phyloP scores from a whole-genome alignment of 352 stramenopile genomes.

The Phytophthora fragariae region DNA sequence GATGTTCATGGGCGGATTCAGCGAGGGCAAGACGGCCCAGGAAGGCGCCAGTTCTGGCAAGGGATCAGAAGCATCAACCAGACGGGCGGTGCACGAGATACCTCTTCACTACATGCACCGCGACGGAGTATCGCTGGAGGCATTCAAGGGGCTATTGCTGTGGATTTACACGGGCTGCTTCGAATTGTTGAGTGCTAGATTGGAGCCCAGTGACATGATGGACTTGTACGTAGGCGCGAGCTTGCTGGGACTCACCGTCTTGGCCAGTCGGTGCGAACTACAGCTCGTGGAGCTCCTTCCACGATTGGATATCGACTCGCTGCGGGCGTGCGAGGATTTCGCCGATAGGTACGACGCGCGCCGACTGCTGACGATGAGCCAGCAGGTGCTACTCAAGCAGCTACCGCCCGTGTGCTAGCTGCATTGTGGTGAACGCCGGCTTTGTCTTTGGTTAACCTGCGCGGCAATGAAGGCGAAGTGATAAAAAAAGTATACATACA shows the following conservation, averaged over 20 bases:
- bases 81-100: constrained; percentile 53
- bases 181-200: constrained; percentile 38
- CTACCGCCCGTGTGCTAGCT: constrained; percentile 19
- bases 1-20: constrained; percentile 86
- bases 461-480: neutral
- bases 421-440: neutral
- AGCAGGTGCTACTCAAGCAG: constrained; percentile 43
- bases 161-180: constrained; percentile 84
- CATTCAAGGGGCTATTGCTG: constrained; percentile 66
- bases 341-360: constrained; percentile 65
- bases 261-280: constrained; percentile 70
- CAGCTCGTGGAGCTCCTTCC: constrained; percentile 62
- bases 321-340: constrained; percentile 71
- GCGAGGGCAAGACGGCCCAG: constrained; percentile 53
- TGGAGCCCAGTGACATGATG: constrained; percentile 74
- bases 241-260: constrained; percentile 57
- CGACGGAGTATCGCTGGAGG: constrained; percentile 69
- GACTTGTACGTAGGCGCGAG: constrained; percentile 75
- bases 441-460: neutral
- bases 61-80: neutral
- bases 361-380: constrained; percentile 56
- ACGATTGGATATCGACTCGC: constrained; percentile 55
- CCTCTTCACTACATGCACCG: constrained; percentile 76
- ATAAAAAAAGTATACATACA: too few species aligned
- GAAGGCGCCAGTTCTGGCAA: neutral